Base-by-base conservation (phyloP, 306 rosid genomes). In the Malus fusca region DNA sequence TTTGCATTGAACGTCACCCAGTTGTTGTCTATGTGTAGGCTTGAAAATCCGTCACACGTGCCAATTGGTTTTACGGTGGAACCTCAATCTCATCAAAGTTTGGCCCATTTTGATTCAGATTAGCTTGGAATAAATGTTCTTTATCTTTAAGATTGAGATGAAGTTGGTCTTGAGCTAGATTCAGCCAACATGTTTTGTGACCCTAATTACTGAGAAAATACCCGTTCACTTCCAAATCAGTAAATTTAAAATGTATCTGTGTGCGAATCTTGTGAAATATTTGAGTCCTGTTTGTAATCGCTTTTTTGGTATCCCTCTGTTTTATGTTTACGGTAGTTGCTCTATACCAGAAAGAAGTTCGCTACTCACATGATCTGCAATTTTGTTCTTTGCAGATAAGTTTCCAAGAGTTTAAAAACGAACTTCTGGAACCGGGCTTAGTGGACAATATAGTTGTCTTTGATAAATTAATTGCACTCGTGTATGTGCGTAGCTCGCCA, bases 391-490 rank as follows among this genome's bases (percentile, higher is more conserved):
- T 76, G 84, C 99, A 95, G 99, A 90, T 95, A 74, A 92, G 99
- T 80, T 95, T 95, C 82, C 97, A 95, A 81, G 97, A 95, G 88
- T 95, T 95, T 62, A 92, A 88, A 83, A 92, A 95, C 75, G 88
- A 90, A 84, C 95, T 89, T 87, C 83, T 95, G 83, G 98, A 95
- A 81, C 91, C 99, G 5, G 97, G 99, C 69, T 78, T 90, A 52
- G 99, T 95, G 22, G 97, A 95, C 77, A 97, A 84, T 77, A 84
- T 95, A 77, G 93, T 95, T 74, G 90, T 95, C 78, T 71, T 92
- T 55, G 90, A 95, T 75, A 95, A 95, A 84, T 95, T 97, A 72
- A 92, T 95, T 83, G 99, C 98, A 35, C 87, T 92, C 89, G 82
- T 95, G 66, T 92, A 69, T 88, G 91, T 95, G 14, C 88, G 93